Base-by-base conservation (phyloP, 1,284 basidiomycete species). In the Puccinia polysora region DNA sequence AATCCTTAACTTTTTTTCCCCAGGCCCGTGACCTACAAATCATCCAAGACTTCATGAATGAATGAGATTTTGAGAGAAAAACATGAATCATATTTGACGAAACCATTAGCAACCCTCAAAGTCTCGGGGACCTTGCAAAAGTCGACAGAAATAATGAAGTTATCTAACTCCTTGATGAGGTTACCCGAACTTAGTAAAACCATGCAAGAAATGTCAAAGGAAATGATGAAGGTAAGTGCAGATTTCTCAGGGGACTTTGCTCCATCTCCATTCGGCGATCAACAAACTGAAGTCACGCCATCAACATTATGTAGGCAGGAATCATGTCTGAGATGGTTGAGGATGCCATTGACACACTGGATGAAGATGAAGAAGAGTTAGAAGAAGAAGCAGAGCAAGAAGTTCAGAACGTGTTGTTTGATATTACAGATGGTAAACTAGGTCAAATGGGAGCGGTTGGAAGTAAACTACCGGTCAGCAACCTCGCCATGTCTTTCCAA, bases 101-200 rank as follows among this genome's bases (percentile, higher is more conserved):
- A 25, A 14, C 4, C 28, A n/a, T 30, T 62, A 97, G 96, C 96
- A 0, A 92, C 97, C 89, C 83, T 89, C 77, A 99, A 98, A 82
- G 91, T 98, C 49, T 97, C 96, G 2, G 96, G 96, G 7, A 87
- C 91, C 25, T 83, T 99, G 76, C 93, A 97, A 82, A 97, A 94
- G 81, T 95, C 91, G 10, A 94, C 95, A 0, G 95, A 98, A 81
- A 97, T 98, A 75, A 98, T 99, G 95, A 98, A 91, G 82, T 84
- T 94, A 38, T 95, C 94, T 3, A 98, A 97, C 81, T 83, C 88
- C 58, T 85, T 98, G 55, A 84, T 98, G 77, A 93, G 88, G 79
- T 83, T 98, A 40, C 96, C 96, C 18, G 91, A 98, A 80, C 86
- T 98, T 67, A 90, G 87, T 79, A 88, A 87, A 75, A 85, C 87